Conservation (phyloP, 176 grass and related monocot species). For the Paspalum vaginatum region DNA sequence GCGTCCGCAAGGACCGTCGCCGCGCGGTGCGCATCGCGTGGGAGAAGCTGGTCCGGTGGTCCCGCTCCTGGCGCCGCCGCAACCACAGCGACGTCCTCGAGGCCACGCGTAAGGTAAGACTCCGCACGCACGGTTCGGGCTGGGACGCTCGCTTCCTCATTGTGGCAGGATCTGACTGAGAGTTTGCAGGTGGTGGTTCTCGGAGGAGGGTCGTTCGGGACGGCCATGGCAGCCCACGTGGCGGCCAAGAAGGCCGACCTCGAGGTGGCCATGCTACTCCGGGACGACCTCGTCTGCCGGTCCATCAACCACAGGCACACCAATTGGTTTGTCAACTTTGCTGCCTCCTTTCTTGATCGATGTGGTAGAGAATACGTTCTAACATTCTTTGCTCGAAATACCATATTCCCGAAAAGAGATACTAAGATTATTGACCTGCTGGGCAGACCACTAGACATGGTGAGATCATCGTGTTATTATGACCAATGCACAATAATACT, state of each 20-base stretch:
- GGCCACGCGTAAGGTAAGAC: slow-evolving; percentile 68
- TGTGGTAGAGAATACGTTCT: background rate
- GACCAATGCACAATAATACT: background rate
- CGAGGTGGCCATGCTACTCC: slow-evolving; percentile 75
- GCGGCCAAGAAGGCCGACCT: slow-evolving; percentile 75
- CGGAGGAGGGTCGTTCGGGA: slow-evolving; percentile 87
- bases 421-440: background rate
- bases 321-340: slow-evolving; percentile 46
- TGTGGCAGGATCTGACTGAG: background rate
- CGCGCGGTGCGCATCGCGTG: slow-evolving; percentile 68
- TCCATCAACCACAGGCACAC: slow-evolving; percentile 71
- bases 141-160: background rate
- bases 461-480: background rate
- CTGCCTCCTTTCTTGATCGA: background rate
- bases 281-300: slow-evolving; percentile 70
- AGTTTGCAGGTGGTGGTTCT: slow-evolving; percentile 68
- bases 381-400: background rate
- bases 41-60: slow-evolving; percentile 97
- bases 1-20: slow-evolving; percentile 53
- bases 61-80: slow-evolving; percentile 72
- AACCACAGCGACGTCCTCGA: slow-evolving; percentile 77
- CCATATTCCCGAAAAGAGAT: background rate
- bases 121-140: background rate
- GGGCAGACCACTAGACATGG: background rate
- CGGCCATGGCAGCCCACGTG: slow-evolving; percentile 78